Evolutionary conservation across 1,284 basidiomycete genomes (phyloP).

Genomic region (Schizophyllum amplum): DNA sequence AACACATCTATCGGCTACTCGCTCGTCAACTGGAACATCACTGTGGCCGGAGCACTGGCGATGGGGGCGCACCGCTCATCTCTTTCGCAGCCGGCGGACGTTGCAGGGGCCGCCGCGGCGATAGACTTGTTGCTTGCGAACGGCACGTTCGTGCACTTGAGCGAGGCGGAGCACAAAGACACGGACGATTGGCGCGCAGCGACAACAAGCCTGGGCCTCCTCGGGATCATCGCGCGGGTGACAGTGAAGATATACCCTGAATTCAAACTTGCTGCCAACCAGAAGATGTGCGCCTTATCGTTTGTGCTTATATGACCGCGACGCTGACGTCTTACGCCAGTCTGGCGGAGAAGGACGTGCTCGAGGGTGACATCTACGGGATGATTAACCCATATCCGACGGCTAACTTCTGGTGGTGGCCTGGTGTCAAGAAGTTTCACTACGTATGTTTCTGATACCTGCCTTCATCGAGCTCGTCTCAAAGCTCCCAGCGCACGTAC

Average conservation of each 20-base stretch:
- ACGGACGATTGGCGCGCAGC: conserved; percentile 27
- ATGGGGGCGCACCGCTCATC: conserved; percentile 30
- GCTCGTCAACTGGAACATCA: conserved; percentile 30
- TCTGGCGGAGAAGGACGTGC: conserved; percentile 22
- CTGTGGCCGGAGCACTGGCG: conserved; percentile 28
- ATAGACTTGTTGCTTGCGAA: conserved; percentile 29
- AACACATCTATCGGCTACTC: conserved; percentile 25
- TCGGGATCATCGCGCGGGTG: conserved; percentile 26
- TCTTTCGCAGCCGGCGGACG: conserved; percentile 26
- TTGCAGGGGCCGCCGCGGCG: conserved; percentile 23
- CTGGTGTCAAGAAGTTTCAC: neutral
- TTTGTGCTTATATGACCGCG: neutral
- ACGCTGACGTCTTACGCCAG: neutral
- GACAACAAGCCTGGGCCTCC: conserved; percentile 26
- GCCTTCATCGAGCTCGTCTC: neutral
- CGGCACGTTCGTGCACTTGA: conserved; percentile 17
- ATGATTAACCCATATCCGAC: conserved; percentile 27
- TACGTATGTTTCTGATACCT: conserved; percentile 7
- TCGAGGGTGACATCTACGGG: conserved; percentile 24
- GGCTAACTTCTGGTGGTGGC: conserved; percentile 27
- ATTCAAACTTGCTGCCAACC: conserved; percentile 17
- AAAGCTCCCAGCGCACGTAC: conserved; percentile 23
- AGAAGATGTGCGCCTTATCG: conserved; percentile 13
- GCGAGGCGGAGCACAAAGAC: conserved; percentile 20
- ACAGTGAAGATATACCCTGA: conserved; percentile 23